Base-by-base conservation (phyloP, 2,329 filamentous ascomycete species). In the Thermochaetoides dissita region DNA sequence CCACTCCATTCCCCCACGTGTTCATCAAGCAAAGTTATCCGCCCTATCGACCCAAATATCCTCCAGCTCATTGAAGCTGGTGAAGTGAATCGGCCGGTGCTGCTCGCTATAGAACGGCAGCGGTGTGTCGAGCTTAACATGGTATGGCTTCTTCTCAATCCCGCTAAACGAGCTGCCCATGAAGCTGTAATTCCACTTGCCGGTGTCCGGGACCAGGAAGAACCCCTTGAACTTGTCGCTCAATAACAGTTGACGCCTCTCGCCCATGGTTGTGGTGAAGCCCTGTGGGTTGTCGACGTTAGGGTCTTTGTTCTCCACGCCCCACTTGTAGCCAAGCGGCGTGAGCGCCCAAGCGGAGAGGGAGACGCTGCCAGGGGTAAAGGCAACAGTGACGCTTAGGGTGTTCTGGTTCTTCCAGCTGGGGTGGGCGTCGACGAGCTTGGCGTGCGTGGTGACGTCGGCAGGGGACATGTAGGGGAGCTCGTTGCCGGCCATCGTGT, bases 141-240 rank as follows among this genome's bases (percentile, higher is more conserved):
- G 83, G 36, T 95, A 75, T 3, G 80, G 73, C 66, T 86, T 85
- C 78, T 95, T 96, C 66, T 94, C 87, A 49, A 94, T 73, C 34
- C 79, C 79, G 10, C 81, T 79, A 58, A 96, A 98, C 1, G 79
- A 79, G 51, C 80, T 86, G 42, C 91, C 91, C 79, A 96, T 86
- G 71, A 98, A 98, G 61, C 84, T 91, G 68, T 95, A 98, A 64
- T 98, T 98, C 91, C 91, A 98, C 47, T 82, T 72, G 48, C 79
- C 80, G 42, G 81, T 81, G 57, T 95, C 88, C 0, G 91, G 91
- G 17, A 96, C 87, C 42, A 98, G 67, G 76, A 98, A 98, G 68
- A 88, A 96, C 29, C 91, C 93, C 53, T 84, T 78, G 60, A 95
- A 94, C 61, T 88, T 84, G 54, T 95, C 89, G 50, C 84, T 93